Conservation (phyloP, 225 moss, liverwort and hornwort species). For the Pleurozium schreberi region DNA sequence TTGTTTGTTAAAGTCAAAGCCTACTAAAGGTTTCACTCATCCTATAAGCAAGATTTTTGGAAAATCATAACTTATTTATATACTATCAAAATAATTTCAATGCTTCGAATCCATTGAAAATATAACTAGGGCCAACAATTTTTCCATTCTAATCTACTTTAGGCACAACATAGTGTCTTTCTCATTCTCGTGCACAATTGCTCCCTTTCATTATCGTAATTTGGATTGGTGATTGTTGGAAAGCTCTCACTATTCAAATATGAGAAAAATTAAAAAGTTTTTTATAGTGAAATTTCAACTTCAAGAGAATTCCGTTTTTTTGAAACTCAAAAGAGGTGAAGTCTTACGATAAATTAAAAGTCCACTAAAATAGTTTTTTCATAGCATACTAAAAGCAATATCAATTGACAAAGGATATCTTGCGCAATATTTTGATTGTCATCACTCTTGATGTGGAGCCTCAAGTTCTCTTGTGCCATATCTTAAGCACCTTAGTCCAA, state of each 20-base stretch:
- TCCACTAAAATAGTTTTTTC: neutral
- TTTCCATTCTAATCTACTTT: neutral
- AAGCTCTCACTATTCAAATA: neutral
- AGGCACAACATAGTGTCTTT: neutral
- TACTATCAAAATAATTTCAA: too few species aligned
- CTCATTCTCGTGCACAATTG: accelerated
- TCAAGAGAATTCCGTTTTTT: neutral
- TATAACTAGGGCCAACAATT: accelerated
- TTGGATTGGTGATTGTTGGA: neutral
- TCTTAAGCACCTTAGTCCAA: accelerated
- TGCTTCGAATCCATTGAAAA: neutral
- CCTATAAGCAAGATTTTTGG: neutral
- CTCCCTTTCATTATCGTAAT: too few species aligned
- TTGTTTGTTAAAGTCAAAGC: neutral
- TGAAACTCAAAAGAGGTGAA: neutral
- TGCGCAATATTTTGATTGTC: neutral
- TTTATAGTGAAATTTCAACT: neutral
- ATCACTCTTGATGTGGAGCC: accelerated
- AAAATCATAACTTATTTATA: neutral
- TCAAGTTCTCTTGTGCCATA: neutral
- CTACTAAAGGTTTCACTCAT: neutral
- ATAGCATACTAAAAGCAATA: neutral
- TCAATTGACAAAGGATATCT: neutral
- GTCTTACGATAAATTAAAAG: accelerated
- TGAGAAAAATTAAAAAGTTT: neutral